phyloP scores from a whole-genome alignment of 106 monocot genomes.

The Ottelia alismoides region DNA sequence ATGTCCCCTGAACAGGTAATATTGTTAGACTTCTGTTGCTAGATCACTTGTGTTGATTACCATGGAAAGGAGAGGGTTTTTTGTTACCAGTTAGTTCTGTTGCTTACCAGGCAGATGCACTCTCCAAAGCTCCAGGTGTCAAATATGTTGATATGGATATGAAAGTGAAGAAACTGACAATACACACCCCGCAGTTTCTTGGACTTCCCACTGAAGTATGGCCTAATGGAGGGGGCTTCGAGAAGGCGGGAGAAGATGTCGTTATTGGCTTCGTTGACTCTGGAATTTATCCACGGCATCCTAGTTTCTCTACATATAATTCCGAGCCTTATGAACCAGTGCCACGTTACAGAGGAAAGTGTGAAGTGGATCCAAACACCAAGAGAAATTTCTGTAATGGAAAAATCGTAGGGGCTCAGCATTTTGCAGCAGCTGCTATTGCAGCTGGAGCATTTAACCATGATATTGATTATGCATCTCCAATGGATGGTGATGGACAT shows the following conservation, averaged over 20 bases:
- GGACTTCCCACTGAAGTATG: slow-evolving; percentile 84
- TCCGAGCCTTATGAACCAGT: slow-evolving; percentile 72
- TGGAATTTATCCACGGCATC: slow-evolving; percentile 81
- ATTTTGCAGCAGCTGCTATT: slow-evolving; percentile 95
- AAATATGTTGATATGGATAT: slow-evolving; percentile 80
- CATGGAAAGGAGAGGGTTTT: too few relatives aligned
- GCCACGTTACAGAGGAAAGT: slow-evolving; percentile 71
- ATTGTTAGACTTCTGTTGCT: too few relatives aligned
- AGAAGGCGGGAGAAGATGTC: slow-evolving; percentile 83
- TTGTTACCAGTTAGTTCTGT: too few relatives aligned
- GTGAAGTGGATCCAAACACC: slow-evolving; percentile 69
- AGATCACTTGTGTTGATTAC: too few relatives aligned
- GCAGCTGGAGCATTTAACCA: slow-evolving; percentile 92
- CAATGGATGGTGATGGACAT: slow-evolving; percentile 96
- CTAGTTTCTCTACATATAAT: slow-evolving; percentile 67
- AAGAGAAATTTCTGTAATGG: slow-evolving; percentile 73
- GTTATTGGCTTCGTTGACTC: slow-evolving; percentile 96
- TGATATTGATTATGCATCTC: slow-evolving; percentile 77
- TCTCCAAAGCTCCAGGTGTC: slow-evolving; percentile 60
- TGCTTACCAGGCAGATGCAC: slow-evolving; percentile 54
- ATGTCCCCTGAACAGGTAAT: slow-evolving; percentile 69
- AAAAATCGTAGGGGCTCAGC: slow-evolving; percentile 93
- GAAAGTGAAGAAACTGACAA: slow-evolving; percentile 83
- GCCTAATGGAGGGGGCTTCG: slow-evolving; percentile 93
- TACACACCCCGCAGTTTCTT: slow-evolving; percentile 89